These are phyloP conservation scores for Rosa hybrid DNA, from an alignment of 331 rosid species.

Conservation along the genomic window DNA sequence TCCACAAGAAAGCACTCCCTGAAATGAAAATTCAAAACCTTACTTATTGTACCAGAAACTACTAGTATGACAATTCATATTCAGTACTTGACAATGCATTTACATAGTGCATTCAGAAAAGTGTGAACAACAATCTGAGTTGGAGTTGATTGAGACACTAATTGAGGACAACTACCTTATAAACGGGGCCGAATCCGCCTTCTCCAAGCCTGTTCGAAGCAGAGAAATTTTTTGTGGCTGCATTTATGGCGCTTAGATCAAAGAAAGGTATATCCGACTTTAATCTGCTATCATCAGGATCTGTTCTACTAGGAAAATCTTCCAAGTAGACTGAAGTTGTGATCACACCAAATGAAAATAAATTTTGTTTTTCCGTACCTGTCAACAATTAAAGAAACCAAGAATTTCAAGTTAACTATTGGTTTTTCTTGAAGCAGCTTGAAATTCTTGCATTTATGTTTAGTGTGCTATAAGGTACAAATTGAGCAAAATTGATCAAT, in stretches of 20 bases:
- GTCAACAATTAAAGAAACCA: not conserved
- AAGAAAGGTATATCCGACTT: constrained; percentile 44
- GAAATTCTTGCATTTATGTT: no score
- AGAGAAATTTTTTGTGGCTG: constrained; percentile 62
- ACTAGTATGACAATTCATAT: not conserved
- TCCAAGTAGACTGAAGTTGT: constrained; percentile 4
- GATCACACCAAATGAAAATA: constrained; percentile 1
- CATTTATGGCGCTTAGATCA: constrained; percentile 35
- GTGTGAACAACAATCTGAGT: no score
- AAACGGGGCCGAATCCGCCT: constrained; percentile 26
- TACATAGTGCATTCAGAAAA: no score
- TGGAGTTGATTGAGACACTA: no score
- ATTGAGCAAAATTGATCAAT: no score
- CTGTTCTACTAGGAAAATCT: constrained; percentile 10
- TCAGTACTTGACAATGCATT: no score
- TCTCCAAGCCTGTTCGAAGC: constrained; percentile 60
- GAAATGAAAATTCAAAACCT: constrained; percentile 16
- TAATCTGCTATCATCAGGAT: not conserved
- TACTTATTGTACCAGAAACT: not conserved
- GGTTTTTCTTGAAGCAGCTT: not conserved
- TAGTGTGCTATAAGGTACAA: no score
- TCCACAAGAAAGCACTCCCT: constrained; percentile 54
- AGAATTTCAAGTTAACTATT: not conserved
- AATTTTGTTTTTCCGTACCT: constrained; percentile 17
- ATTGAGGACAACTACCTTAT: no score